Evolutionary conservation across 2,329 filamentous ascomycete species (phyloP).

Genomic region (Ophiostoma ulmi): DNA sequence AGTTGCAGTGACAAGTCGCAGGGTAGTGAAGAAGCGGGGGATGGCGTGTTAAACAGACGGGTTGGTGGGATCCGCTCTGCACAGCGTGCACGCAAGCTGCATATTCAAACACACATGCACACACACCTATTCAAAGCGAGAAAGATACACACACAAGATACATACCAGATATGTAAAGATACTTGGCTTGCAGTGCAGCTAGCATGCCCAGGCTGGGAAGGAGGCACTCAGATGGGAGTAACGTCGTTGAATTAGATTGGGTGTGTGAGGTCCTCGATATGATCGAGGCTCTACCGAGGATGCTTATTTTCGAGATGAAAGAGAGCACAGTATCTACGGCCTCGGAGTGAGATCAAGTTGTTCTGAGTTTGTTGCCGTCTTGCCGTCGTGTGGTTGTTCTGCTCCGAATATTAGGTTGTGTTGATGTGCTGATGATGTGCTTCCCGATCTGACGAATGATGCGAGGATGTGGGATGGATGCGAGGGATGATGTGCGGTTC

Average conservation of each 20-base stretch:
- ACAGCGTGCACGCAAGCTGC: slow-evolving; percentile 10
- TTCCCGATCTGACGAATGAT: not conserved
- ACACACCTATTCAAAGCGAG: not conserved
- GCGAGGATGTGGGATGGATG: not conserved
- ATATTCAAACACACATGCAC: not conserved
- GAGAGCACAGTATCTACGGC: slow-evolving; percentile 3
- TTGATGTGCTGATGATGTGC: not conserved
- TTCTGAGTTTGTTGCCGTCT: not conserved
- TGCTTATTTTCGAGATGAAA: not conserved
- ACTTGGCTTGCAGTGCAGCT: slow-evolving; percentile 10
- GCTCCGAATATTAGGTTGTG: not conserved
- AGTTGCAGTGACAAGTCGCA: not conserved
- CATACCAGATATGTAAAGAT: slow-evolving; percentile 12
- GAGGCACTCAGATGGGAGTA: slow-evolving; percentile 9
- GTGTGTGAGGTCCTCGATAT: not conserved
- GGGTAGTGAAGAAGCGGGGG: slow-evolving; percentile 12
- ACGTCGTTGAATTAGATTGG: slow-evolving; percentile 2
- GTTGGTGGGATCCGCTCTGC: slow-evolving; percentile 12
- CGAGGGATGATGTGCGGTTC: not conserved
- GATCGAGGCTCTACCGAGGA: not conserved
- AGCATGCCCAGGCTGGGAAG: slow-evolving; percentile 14
- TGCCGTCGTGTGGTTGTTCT: not conserved
- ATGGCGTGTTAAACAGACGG: slow-evolving; percentile 14
- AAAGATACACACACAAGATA: not conserved
- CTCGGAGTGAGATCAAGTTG: not conserved